Evolutionary conservation across 2,329 filamentous ascomycete species (phyloP).

Genomic region (Apiospora aurea): DNA sequence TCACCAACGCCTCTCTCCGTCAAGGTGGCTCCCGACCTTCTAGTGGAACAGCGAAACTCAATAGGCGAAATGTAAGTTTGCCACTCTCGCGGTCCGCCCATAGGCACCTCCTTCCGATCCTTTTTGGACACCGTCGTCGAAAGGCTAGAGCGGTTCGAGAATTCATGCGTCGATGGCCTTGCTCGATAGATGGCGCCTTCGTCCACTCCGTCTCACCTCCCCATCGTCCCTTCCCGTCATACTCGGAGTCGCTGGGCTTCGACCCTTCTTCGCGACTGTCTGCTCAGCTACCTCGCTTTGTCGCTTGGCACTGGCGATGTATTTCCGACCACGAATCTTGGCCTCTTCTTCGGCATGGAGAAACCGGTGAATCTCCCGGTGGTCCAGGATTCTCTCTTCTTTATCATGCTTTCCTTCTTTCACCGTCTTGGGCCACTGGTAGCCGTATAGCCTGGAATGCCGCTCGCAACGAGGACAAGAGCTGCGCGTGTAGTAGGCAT

Average conservation of each 20-base stretch:
- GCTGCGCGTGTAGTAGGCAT: slow-evolving; percentile 85
- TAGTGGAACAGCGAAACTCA: background rate
- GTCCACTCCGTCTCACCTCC: background rate
- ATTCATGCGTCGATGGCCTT: background rate
- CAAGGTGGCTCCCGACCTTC: background rate
- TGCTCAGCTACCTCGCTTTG: background rate
- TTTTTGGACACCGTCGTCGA: too few relatives aligned
- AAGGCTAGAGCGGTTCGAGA: background rate
- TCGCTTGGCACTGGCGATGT: background rate
- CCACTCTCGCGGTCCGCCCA: background rate
- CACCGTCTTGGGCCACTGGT: slow-evolving; percentile 94
- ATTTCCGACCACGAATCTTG: slow-evolving; percentile 52
- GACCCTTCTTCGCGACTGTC: background rate
- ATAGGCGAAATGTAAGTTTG: background rate
- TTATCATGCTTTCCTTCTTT: slow-evolving; percentile 77
- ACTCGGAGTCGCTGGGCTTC: background rate
- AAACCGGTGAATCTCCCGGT: slow-evolving; percentile 87
- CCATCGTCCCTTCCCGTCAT: background rate
- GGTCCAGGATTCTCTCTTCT: slow-evolving; percentile 77
- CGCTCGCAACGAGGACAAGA: slow-evolving; percentile 93
- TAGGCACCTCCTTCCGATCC: background rate
- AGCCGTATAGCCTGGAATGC: slow-evolving; percentile 95
- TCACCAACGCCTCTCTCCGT: background rate
- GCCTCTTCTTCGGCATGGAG: slow-evolving; percentile 74
- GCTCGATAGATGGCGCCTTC: background rate